phyloP scores from a whole-genome alignment of 257 asterid species.

The Verbena officinalis region DNA sequence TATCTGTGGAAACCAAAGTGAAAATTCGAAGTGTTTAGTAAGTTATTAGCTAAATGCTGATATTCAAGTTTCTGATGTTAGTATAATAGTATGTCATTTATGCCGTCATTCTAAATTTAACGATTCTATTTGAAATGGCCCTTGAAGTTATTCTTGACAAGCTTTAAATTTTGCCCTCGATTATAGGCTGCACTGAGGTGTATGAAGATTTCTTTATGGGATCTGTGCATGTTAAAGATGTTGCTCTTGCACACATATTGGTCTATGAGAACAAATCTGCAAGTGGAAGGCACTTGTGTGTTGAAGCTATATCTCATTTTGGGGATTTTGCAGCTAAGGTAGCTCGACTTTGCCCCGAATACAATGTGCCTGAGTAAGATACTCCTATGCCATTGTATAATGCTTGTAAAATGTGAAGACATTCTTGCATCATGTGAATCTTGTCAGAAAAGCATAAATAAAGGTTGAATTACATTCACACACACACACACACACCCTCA shows the following conservation, averaged over 20 bases:
- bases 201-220: conserved; percentile 67
- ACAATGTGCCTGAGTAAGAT: conserved; percentile 64
- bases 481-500: no score
- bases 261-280: conserved; percentile 72
- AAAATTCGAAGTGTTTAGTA: no score
- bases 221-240: conserved; percentile 80
- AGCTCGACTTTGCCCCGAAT: conserved; percentile 75
- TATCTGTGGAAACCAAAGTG: no score
- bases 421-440: conserved; percentile 17
- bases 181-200: conserved; percentile 52
- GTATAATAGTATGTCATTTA: conserved; percentile 1
- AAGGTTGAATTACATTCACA: no score
- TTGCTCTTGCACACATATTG: conserved; percentile 80
- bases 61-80: no score
- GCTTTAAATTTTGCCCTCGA: conserved; percentile 20
- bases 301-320: conserved; percentile 71
- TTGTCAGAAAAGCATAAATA: neutral
- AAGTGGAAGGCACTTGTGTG: conserved; percentile 79
- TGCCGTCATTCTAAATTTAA: neutral
- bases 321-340: conserved; percentile 85
- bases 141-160: neutral
- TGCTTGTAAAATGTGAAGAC: neutral
- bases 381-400: conserved; percentile 6
- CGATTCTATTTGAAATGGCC: neutral
- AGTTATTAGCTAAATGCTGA: no score